Evolutionary conservation across 441 rosid genomes (phyloP).

Genomic region (Rhodomyrtus psidioides): DNA sequence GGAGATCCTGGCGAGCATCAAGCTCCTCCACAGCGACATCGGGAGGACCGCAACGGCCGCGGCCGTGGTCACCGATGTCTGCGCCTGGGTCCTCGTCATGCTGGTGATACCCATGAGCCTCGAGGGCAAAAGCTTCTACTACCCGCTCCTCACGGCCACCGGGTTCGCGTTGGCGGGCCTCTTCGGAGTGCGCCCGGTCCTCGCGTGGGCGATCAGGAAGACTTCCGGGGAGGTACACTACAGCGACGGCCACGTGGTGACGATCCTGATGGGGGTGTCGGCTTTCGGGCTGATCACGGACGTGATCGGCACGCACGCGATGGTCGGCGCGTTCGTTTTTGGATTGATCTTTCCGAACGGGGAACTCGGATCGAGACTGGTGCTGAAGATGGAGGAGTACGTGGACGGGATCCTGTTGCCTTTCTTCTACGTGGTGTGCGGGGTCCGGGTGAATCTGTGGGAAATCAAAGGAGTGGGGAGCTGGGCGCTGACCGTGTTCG

Average conservation of each 20-base stretch:
- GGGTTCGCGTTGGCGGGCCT: conserved; percentile 13
- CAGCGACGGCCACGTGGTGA: conserved; percentile 17
- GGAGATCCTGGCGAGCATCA: background rate
- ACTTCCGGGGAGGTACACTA: background rate
- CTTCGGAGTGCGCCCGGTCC: conserved; percentile 17
- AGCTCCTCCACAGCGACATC: conserved; percentile 1
- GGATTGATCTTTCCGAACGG: conserved; percentile 35
- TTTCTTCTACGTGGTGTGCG: conserved; percentile 15
- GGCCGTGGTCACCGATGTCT: background rate
- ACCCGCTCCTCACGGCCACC: background rate
- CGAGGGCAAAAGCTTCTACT: background rate
- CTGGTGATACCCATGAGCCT: background rate
- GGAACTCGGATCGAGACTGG: conserved; percentile 14
- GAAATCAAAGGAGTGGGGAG: background rate
- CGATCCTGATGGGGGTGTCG: conserved; percentile 18
- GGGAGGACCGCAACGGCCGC: background rate
- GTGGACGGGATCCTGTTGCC: conserved; percentile 28
- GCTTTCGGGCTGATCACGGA: conserved; percentile 21
- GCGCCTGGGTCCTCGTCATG: background rate
- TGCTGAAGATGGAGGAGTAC: conserved; percentile 27
- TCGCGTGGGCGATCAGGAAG: conserved; percentile 2
- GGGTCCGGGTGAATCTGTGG: conserved; percentile 14
- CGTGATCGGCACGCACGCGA: conserved; percentile 23
- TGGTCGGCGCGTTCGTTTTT: conserved; percentile 36
- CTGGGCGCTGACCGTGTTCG: conserved; percentile 2